phyloP scores from a whole-genome alignment of 2,329 filamentous ascomycete genomes.

The Podosphaera xanthii region DNA sequence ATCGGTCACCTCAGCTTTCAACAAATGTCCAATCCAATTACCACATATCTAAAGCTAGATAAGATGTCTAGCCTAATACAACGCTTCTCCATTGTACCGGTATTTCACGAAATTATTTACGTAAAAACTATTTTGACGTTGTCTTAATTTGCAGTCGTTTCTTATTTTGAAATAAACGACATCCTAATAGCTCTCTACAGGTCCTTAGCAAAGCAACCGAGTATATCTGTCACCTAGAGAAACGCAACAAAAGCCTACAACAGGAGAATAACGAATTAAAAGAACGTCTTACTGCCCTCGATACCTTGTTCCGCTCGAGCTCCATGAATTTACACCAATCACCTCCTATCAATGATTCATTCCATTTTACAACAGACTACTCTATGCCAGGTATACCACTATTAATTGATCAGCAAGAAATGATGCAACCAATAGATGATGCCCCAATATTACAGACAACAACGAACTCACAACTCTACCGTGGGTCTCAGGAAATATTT shows the following conservation, averaged over 20 bases:
- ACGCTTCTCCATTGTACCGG: background rate
- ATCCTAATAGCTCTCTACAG: no score
- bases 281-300: conserved; percentile 48
- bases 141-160: no score
- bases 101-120: background rate
- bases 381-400: conserved; percentile 12
- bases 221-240: conserved; percentile 84
- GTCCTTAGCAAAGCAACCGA: conserved; percentile 84
- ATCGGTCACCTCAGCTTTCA: conserved; percentile 3
- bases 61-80: background rate
- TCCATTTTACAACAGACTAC: conserved; percentile 13
- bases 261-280: conserved; percentile 69
- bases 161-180: no score
- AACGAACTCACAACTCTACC: conserved; percentile 15
- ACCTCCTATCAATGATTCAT: conserved; percentile 22
- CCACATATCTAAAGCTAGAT: no score
- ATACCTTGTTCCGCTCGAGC: conserved; percentile 58
- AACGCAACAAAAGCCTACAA: conserved; percentile 58
- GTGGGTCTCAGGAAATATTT: conserved; percentile 19
- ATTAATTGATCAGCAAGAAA: conserved; percentile 24
- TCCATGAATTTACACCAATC: conserved; percentile 37
- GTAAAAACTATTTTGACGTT: background rate
- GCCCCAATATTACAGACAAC: conserved; percentile 22
- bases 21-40: no score
- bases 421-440: conserved; percentile 43